phyloP scores from a whole-genome alignment of 73 alveolate species.

The Paramecium sexaurelia region DNA sequence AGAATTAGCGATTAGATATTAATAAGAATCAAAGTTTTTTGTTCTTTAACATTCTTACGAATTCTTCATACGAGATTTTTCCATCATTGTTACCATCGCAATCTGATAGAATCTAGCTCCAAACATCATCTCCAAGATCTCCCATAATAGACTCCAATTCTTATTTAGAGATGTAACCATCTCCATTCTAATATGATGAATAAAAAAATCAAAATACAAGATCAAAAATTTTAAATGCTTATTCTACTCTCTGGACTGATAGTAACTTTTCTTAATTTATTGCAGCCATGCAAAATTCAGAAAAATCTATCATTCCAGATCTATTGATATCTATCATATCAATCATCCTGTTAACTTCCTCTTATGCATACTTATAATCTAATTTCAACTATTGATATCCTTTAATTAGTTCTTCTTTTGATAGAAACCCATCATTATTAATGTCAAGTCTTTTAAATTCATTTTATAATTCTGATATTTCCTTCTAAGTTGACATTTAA shows the following conservation, averaged over 20 bases:
- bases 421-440: conserved; percentile 73
- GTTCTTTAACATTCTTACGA: conserved; percentile 50
- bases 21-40: conserved; percentile 50
- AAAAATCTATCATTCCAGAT: conserved; percentile 56
- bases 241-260: conserved; percentile 59
- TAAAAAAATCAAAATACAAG: neutral
- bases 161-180: conserved; percentile 66
- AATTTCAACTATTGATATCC: conserved; percentile 47
- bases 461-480: conserved; percentile 63
- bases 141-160: conserved; percentile 69
- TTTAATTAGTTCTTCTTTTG: conserved; percentile 72
- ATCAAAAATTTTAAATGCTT: conserved; percentile 69
- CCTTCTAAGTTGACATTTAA: conserved; percentile 67
- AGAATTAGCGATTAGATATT: neutral
- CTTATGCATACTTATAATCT: conserved; percentile 5
- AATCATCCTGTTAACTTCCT: conserved; percentile 35
- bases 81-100: conserved; percentile 75
- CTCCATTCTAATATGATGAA: conserved; percentile 52
- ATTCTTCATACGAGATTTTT: conserved; percentile 68
- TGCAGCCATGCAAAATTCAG: conserved; percentile 68
- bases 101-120: conserved; percentile 55
- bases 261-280: conserved; percentile 61
- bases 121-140: conserved; percentile 63
- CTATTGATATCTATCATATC: conserved; percentile 29
- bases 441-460: conserved; percentile 71